These are phyloP conservation scores for Meripilus lineatus DNA, from an alignment of 1,284 basidiomycete genomes.

Conservation along the genomic window DNA sequence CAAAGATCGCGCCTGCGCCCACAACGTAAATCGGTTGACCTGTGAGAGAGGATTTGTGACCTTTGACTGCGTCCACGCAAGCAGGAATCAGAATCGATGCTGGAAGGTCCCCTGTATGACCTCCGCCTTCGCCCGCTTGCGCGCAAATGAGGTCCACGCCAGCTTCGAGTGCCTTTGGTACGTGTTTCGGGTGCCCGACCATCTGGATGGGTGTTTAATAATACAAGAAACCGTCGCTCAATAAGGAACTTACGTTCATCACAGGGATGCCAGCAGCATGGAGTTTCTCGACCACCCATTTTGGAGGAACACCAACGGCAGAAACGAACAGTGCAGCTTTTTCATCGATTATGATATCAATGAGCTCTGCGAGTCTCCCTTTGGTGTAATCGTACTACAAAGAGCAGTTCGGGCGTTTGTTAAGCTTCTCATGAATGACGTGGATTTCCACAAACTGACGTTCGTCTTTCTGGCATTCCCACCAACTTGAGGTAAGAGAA, in stretches of 20 bases:
- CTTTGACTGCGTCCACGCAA: slow-evolving; percentile 74
- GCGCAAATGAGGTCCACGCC: slow-evolving; percentile 89
- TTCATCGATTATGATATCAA: slow-evolving; percentile 84
- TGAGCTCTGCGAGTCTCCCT: slow-evolving; percentile 67
- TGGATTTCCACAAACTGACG: slow-evolving; percentile 33
- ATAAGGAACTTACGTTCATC: slow-evolving; percentile 57
- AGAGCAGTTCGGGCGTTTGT: background rate
- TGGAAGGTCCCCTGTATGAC: slow-evolving; percentile 70
- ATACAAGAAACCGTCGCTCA: no score
- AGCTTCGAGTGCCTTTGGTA: slow-evolving; percentile 70
- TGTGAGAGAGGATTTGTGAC: slow-evolving; percentile 68
- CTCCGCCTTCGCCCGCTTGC: slow-evolving; percentile 85
- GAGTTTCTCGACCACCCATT: slow-evolving; percentile 66
- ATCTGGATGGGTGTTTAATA: no score
- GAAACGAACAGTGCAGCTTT: slow-evolving; percentile 79
- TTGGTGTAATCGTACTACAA: slow-evolving; percentile 71
- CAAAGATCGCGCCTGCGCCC: slow-evolving; percentile 81
- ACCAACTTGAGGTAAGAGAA: slow-evolving; percentile 76
- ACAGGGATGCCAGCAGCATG: slow-evolving; percentile 75
- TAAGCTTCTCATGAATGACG: background rate
- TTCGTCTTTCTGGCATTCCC: slow-evolving; percentile 81
- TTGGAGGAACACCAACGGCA: slow-evolving; percentile 79
- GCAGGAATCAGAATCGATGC: slow-evolving; percentile 74
- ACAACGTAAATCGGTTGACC: slow-evolving; percentile 78
- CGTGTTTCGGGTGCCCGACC: slow-evolving; percentile 89